Conservation (phyloP, 129 eudicot species). For the carrot (Daucus carota) region DH1_v3.0 NC_030385.2:42621501-42622000, state of each 20-base stretch:
- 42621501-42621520: slow-evolving; percentile 95
- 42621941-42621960: slow-evolving; percentile 69
- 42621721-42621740: slow-evolving; percentile 93
- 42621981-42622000: slow-evolving; percentile 74
- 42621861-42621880: slow-evolving; percentile 72
- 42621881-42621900: slow-evolving; percentile 96
- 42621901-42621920: slow-evolving; percentile 73
- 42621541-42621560: slow-evolving; percentile 73
- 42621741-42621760: slow-evolving; percentile 84
- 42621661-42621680: neutral
- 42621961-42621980: slow-evolving; percentile 79
- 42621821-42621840: slow-evolving; percentile 81
- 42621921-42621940: slow-evolving; percentile 63
- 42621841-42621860: slow-evolving; percentile 77
- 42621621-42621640: neutral
- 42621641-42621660: neutral
- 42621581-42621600: slow-evolving; percentile 50
- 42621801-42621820: slow-evolving; percentile 98
- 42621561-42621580: slow-evolving; percentile 99
- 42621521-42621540: slow-evolving; percentile 87
- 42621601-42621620: neutral
- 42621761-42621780: slow-evolving; percentile 84
- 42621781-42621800: slow-evolving; percentile 95
- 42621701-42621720: slow-evolving; percentile 90
- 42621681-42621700: slow-evolving; percentile 66